Evolutionary conservation across 2,329 filamentous ascomycete genomes (phyloP).

Genomic region (Penicillium thymicola): DNA sequence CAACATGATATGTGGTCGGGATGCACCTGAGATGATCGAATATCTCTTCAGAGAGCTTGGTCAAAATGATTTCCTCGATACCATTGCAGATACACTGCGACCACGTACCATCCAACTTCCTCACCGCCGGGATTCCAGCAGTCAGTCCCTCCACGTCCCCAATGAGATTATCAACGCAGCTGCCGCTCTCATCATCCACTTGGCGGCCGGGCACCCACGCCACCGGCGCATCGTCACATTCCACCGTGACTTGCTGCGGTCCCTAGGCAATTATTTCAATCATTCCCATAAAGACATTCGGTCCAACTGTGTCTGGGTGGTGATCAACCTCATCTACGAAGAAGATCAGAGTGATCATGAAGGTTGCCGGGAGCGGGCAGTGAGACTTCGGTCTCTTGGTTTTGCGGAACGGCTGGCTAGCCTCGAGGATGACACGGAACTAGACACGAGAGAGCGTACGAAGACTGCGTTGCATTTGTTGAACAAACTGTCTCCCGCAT

Average conservation of each 20-base stretch:
- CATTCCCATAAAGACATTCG: constrained; percentile 73
- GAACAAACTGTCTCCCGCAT: constrained; percentile 30
- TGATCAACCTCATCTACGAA: constrained; percentile 80
- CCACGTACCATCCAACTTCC: constrained; percentile 41
- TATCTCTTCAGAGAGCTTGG: constrained; percentile 74
- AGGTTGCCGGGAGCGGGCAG: constrained; percentile 64
- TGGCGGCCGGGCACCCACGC: constrained; percentile 74
- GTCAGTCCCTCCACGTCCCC: constrained; percentile 34
- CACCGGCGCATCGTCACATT: constrained; percentile 75
- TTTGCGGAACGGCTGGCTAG: constrained; percentile 64
- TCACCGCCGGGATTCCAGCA: constrained; percentile 31
- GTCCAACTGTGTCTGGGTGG: constrained; percentile 73
- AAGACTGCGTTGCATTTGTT: constrained; percentile 76
- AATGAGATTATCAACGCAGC: constrained; percentile 72
- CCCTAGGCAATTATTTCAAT: constrained; percentile 69
- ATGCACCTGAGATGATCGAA: constrained; percentile 71
- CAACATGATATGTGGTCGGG: constrained; percentile 74
- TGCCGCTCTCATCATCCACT: constrained; percentile 79
- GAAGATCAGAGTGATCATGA: constrained; percentile 68
- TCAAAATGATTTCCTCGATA: constrained; percentile 73
- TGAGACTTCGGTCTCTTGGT: constrained; percentile 67
- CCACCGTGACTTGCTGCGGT: constrained; percentile 71
- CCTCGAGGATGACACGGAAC: constrained; percentile 66
- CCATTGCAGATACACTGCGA: constrained; percentile 74
- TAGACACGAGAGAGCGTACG: constrained; percentile 80